Percentiles rank a stretch among this genome's conserved stretches.
Conservation (phyloP, 768 basidiomycete species). For the Leccinum subtestaceum region DNA sequence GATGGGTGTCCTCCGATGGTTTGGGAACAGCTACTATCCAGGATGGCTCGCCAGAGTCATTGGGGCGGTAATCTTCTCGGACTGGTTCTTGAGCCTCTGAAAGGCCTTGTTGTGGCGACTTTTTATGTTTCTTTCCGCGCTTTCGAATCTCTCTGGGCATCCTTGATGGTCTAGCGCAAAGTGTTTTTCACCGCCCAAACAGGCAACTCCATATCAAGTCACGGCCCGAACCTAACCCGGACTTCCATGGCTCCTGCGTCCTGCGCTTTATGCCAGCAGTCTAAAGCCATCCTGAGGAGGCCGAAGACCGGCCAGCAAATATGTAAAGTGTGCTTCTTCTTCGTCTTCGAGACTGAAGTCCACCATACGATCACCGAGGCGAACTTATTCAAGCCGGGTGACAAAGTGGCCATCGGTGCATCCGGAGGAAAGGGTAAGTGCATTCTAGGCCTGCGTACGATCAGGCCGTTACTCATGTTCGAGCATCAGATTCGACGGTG, state of each 20-base stretch:
- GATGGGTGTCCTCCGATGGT: constrained; percentile 42
- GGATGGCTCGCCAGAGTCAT: constrained; percentile 48
- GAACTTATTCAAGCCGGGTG: constrained; percentile 80
- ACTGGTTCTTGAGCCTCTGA: background rate
- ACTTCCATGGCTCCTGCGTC: constrained; percentile 71
- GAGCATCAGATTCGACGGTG: constrained; percentile 84
- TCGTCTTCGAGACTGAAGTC: constrained; percentile 96
- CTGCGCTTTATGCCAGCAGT: constrained; percentile 73
- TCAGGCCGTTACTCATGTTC: constrained; percentile 1
- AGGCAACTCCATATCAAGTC: background rate
- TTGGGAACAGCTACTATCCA: constrained; percentile 59
- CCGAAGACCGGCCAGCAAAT: constrained; percentile 98
- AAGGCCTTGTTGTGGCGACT: constrained; percentile 31
- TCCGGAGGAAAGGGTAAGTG: constrained; percentile 92
- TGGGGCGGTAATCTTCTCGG: constrained; percentile 2
- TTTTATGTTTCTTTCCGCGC: constrained; percentile 74
- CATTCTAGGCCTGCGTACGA: background rate
- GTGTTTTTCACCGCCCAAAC: constrained; percentile 4
- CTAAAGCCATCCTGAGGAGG: constrained; percentile 84
- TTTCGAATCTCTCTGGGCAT: constrained; percentile 80
- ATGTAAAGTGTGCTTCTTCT: constrained; percentile 94
- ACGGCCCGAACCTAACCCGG: background rate
- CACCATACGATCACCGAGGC: constrained; percentile 92
- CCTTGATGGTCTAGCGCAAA: background rate
- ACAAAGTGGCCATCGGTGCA: constrained; percentile 95